Base-by-base conservation (phyloP, 2,329 filamentous ascomycete genomes). In the Verticillium dahliae region DNA sequence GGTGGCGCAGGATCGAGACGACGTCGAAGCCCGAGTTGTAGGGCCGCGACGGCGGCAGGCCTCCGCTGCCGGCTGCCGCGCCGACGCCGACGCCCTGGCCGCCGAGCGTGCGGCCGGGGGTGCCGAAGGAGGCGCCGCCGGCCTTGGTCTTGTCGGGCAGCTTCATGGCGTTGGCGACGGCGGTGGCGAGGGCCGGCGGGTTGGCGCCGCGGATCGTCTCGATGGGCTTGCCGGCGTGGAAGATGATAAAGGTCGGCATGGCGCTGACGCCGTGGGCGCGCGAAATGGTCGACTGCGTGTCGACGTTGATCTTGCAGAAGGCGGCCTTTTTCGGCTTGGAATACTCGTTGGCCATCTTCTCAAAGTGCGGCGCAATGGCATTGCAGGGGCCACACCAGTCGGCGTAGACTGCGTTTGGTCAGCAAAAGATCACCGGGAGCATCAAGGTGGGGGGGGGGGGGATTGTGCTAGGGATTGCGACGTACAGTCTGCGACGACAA, bases 381-480 rank as follows among this genome's bases (percentile, higher is more conserved):
- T 96, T 96, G 85, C 93, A 97, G 71, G 94, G 92, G 61, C 89
- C 90, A 75, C 92, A 98, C 91, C 92, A 97, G 78, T 96, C 90
- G 74, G 94, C 94, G 72, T 95, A 96, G 82, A 97, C 92, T 96
- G 69, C 58, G 9, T 33, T 34, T 33, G 31, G 56, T 31, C 69
- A 67, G 58, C 45, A 13, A 50, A 59, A 62, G 67, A 69, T 65
- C 60, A 63, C 60, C 54, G 50, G 59, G 63, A 67, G 63, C 60
- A 63, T 60, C 54, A 57, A 14, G n/a, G 33, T 31, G 14, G n/a
- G 37, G 58, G 35, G 61, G 59, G 64, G 38, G 50, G 38, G 18
- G 18, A 22, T 22, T 22, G 18, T 22, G 18, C 18, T 22, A 22
- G 18, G 18, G 18, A 22, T 22, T 22, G 18, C 63, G 63, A 78